Evolutionary conservation across 2,329 filamentous ascomycete species (phyloP).

Genomic region (Arachnomyces sp.): DNA sequence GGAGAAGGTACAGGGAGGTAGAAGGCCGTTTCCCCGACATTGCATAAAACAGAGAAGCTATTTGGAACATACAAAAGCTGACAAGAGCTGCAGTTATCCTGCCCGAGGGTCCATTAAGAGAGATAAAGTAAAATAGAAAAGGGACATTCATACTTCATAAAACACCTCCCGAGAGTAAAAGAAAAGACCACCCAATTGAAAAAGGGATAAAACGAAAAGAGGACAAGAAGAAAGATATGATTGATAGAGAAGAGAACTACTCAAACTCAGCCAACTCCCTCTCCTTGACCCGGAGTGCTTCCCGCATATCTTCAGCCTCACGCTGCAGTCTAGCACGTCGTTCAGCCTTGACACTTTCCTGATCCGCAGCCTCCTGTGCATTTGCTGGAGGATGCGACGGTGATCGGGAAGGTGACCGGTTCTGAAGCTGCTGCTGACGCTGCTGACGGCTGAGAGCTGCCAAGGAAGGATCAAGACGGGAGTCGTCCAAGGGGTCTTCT

Average conservation of each 20-base stretch:
- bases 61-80: too few species aligned
- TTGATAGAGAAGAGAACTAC: conserved; percentile 12
- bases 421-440: conserved; percentile 18
- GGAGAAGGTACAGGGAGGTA: too few species aligned
- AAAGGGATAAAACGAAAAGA: too few species aligned
- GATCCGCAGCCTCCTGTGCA: conserved; percentile 33
- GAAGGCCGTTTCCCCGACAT: too few species aligned
- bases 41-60: too few species aligned
- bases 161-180: too few species aligned
- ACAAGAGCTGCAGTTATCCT: too few species aligned
- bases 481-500: conserved; percentile 23
- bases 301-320: conserved; percentile 69
- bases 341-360: conserved; percentile 50
- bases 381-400: conserved; percentile 18
- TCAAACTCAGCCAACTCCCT: conserved; percentile 55
- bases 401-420: conserved; percentile 9
- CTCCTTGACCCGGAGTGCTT: conserved; percentile 64
- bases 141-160: too few species aligned
- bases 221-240: too few species aligned
- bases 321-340: conserved; percentile 57
- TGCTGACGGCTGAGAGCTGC: conserved; percentile 23
- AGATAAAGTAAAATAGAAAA: too few species aligned
- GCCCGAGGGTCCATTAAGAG: too few species aligned
- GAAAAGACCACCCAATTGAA: too few species aligned
- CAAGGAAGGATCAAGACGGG: conserved; percentile 35